These are phyloP conservation scores for Capsicum pubescens DNA, from an alignment of 257 asterid genomes.

Conservation along the genomic window DNA sequence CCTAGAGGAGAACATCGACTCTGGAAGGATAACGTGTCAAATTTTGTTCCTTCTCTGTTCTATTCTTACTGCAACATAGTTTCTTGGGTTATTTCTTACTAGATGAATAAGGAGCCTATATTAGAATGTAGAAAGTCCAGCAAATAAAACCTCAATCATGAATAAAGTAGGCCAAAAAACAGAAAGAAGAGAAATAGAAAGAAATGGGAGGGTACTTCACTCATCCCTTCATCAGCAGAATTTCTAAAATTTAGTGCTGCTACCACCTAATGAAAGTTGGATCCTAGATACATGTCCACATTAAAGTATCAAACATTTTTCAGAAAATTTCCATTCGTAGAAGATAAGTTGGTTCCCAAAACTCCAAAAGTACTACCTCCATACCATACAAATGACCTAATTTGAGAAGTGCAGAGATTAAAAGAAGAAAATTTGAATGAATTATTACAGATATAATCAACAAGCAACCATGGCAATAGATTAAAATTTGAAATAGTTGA, in stretches of 20 bases:
- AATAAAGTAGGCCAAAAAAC: slow-evolving; percentile 9
- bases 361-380: neutral
- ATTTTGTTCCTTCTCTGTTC: slow-evolving; percentile 5
- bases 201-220: slow-evolving; percentile 11
- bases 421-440: neutral
- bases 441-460: neutral
- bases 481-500: slow-evolving; percentile 1
- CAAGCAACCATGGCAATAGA: neutral
- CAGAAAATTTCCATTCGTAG: neutral
- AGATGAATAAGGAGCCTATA: neutral
- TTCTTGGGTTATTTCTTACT: neutral
- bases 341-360: neutral
- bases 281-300: neutral
- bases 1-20: neutral
- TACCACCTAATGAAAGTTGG: neutral
- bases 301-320: neutral
- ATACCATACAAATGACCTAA: neutral
- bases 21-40: neutral
- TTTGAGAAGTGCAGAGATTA: neutral
- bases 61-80: neutral
- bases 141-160: neutral
- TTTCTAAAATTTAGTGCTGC: neutral
- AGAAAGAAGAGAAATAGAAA: neutral
- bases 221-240: neutral
- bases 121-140: neutral